A percentile compares a stretch with the other conserved stretches of the same genome.
These are phyloP conservation scores for Colletotrichum sublineola DNA, from an alignment of 2,329 filamentous ascomycete species.

Conservation along the genomic window DNA sequence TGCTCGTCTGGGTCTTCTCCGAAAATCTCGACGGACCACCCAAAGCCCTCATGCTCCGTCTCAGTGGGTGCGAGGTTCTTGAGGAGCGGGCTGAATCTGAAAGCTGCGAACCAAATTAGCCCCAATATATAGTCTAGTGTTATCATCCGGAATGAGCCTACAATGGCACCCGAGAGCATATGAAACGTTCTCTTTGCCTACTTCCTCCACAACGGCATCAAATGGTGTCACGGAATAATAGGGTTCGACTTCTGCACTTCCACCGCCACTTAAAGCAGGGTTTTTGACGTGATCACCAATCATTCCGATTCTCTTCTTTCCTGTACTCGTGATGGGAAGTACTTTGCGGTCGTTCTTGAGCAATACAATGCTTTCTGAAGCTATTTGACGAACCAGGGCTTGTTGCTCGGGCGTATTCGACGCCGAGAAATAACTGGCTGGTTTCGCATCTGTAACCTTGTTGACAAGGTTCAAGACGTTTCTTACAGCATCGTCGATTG, in stretches of 20 bases:
- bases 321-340: slow-evolving; percentile 70
- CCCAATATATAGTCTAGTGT: no score
- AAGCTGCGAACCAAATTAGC: slow-evolving; percentile 13
- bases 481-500: slow-evolving; percentile 67
- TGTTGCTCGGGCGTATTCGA: slow-evolving; percentile 66
- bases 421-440: slow-evolving; percentile 63
- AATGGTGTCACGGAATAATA: slow-evolving; percentile 81
- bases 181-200: slow-evolving; percentile 48
- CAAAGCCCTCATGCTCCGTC: slow-evolving; percentile 16
- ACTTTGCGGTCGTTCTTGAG: slow-evolving; percentile 77
- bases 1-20: slow-evolving; percentile 37
- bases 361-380: slow-evolving; percentile 78
- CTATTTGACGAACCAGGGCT: slow-evolving; percentile 73
- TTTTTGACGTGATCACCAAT: slow-evolving; percentile 47
- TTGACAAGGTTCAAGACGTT: slow-evolving; percentile 71
- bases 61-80: slow-evolving; percentile 23
- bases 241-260: slow-evolving; percentile 70
- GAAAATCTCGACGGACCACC: slow-evolving; percentile 40
- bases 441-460: slow-evolving; percentile 47
- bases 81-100: slow-evolving; percentile 40
- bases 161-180: slow-evolving; percentile 72
- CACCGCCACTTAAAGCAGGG: slow-evolving; percentile 63
- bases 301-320: slow-evolving; percentile 59
- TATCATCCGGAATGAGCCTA: slow-evolving; percentile 44
- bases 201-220: slow-evolving; percentile 71